Evolutionary conservation across 768 basidiomycete species (phyloP), one percentile per base, ranked within the genome.

Genomic region (Suillus ampliporus): DNA sequence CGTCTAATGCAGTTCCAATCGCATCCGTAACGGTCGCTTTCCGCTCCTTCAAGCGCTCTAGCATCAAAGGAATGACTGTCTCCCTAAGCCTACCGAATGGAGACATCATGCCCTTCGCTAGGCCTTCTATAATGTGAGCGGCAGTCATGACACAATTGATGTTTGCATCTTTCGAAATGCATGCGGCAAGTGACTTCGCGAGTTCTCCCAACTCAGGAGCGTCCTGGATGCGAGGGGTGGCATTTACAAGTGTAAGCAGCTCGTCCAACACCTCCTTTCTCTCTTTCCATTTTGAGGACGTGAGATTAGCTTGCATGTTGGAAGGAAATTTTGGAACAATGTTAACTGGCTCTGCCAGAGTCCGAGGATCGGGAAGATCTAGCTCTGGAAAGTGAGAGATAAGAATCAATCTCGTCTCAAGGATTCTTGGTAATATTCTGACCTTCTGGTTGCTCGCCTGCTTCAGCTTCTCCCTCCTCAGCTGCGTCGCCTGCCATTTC

Each of bases 231-330:
- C 89, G 85, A 14, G 90, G 88, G 3, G 89, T 84, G 9, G 86
- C 78, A 58, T 85, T 84, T 35, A 99, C 77, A 40, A 94, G 77
- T 3, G 85, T 84, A 50, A 88, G 81, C 26, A 97, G 82, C 31
- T 94, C 93, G 66, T 97, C 95, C 37, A 99, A 80, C 3, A 86
- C 91, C 69, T 96, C 92, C 71, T 98, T 95, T 44, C 94, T 87
- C 67, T 99, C 97, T 72, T 99, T 99, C 97, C 97, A 99, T 76
- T 99, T 98, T 0, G 94, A 88, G 5, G 97, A 99, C 26, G 88
- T 85, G 56, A 99, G 82, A 57, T 84, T 80, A 3, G 88, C 80
- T 62, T 92, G 86, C 64, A 98, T 81, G 61, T 89, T 88, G 3
- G 86, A 73, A 0, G 97, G 91, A 47, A 98, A 82, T 66, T 90